These are phyloP conservation scores for Bipolaris victoriae DNA, from an alignment of 2,329 filamentous ascomycete species.

Conservation along the genomic window DNA sequence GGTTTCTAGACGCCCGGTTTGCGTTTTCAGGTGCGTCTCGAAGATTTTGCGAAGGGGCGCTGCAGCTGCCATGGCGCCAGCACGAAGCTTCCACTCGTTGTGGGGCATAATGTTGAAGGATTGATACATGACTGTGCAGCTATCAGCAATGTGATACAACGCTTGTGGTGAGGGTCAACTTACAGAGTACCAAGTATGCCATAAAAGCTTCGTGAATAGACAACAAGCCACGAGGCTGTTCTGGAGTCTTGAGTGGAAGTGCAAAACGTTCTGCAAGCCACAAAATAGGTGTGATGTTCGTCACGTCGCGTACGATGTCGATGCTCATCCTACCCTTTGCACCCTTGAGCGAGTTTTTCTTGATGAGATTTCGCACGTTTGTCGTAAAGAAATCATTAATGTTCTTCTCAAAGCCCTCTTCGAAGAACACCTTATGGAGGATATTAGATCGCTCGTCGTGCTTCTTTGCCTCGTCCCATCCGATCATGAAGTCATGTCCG, in stretches of 20 bases:
- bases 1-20: conserved; percentile 60
- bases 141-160: not conserved
- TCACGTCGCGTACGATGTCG: conserved; percentile 68
- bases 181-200: conserved; percentile 66
- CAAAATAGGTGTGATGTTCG: conserved; percentile 69
- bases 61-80: conserved; percentile 55
- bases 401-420: conserved; percentile 63
- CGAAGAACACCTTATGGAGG: conserved; percentile 64
- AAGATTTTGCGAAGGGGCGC: conserved; percentile 71
- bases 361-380: conserved; percentile 54
- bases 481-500: conserved; percentile 63
- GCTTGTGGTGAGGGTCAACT: not conserved
- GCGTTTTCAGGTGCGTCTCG: conserved; percentile 69
- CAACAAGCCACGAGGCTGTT: conserved; percentile 64
- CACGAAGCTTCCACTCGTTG: conserved; percentile 58
- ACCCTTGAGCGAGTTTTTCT: conserved; percentile 55
- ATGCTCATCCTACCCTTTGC: conserved; percentile 55
- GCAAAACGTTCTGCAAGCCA: conserved; percentile 70
- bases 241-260: conserved; percentile 68
- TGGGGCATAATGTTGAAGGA: conserved; percentile 60
- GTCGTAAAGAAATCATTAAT: conserved; percentile 70
- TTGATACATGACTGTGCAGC: conserved; percentile 57
- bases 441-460: conserved; percentile 47
- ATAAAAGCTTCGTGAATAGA: conserved; percentile 56
- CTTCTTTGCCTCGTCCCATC: conserved; percentile 45